phyloP scores from a whole-genome alignment of 2,329 filamentous ascomycete species.

The Scytalidium lignicola region DNA sequence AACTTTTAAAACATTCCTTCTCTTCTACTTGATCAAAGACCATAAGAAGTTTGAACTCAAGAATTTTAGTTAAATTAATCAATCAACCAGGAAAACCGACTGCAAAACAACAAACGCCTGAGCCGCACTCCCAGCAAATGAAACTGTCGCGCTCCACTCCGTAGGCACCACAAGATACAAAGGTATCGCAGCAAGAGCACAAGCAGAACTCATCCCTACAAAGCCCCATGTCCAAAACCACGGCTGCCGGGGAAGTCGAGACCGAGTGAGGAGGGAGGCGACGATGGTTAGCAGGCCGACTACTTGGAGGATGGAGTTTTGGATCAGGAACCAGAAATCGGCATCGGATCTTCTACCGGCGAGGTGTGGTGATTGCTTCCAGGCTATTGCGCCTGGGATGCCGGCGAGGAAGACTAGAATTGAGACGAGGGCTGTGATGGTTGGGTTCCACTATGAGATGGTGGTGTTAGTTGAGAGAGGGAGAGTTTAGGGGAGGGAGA shows the following conservation, averaged over 20 bases:
- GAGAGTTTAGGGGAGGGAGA: no score
- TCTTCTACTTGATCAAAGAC: no score
- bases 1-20: no score
- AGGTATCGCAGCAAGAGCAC: not conserved
- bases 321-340: not conserved
- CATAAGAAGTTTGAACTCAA: no score
- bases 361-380: no score
- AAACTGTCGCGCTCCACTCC: not conserved
- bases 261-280: not conserved
- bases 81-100: not conserved
- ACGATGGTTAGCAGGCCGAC: not conserved
- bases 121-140: not conserved
- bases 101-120: not conserved
- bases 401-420: no score
- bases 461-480: no score
- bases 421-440: no score
- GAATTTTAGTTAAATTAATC: no score
- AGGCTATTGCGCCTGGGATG: no score
- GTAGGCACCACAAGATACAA: not conserved
- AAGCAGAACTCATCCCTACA: not conserved
- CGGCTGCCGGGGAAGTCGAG: not conserved
- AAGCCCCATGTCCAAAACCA: slow-evolving; percentile 1
- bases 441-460: no score
- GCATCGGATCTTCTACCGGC: not conserved
- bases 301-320: slow-evolving; percentile 1